These are phyloP conservation scores for Bothriochloa decipiens DNA, from an alignment of 176 grass and related monocot species.

Conservation along the genomic window DNA sequence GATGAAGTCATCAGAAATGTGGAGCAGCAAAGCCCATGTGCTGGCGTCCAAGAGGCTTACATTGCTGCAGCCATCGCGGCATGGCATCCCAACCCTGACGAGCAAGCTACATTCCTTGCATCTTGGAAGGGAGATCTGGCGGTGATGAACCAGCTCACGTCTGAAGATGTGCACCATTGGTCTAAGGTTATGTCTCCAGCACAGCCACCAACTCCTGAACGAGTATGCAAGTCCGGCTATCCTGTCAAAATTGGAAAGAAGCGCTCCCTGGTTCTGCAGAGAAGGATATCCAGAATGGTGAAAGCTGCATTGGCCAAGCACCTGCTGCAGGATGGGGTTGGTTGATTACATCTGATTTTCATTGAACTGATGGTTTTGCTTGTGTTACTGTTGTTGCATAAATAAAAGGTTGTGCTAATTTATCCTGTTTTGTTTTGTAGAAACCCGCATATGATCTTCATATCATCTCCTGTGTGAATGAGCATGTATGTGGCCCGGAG, in stretches of 20 bases:
- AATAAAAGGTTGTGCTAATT: not conserved
- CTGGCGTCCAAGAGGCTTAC: not conserved
- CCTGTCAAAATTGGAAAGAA: not conserved
- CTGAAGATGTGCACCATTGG: not conserved
- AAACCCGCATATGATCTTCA: too few relatives aligned
- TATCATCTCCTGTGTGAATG: too few relatives aligned
- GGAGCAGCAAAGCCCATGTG: not conserved
- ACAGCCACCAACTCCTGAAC: not conserved
- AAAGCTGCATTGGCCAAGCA: not conserved
- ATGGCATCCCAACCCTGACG: constrained; percentile 8
- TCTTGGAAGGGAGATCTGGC: not conserved
- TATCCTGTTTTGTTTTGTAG: too few relatives aligned
- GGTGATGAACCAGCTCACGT: not conserved
- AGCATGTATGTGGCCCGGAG: too few relatives aligned
- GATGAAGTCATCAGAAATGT: not conserved
- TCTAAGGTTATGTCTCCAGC: not conserved
- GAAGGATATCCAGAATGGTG: not conserved
- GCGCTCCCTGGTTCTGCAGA: not conserved
- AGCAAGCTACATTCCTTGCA: not conserved
- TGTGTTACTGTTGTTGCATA: not conserved
- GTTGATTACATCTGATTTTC: not conserved
- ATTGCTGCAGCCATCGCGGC: constrained; percentile 2
- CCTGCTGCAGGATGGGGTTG: constrained; percentile 18
- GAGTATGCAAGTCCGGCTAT: not conserved
- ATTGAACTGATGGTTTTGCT: not conserved